phyloP scores from a whole-genome alignment of 2,329 filamentous ascomycete genomes.

The Colletotrichum tamarilloi region DNA sequence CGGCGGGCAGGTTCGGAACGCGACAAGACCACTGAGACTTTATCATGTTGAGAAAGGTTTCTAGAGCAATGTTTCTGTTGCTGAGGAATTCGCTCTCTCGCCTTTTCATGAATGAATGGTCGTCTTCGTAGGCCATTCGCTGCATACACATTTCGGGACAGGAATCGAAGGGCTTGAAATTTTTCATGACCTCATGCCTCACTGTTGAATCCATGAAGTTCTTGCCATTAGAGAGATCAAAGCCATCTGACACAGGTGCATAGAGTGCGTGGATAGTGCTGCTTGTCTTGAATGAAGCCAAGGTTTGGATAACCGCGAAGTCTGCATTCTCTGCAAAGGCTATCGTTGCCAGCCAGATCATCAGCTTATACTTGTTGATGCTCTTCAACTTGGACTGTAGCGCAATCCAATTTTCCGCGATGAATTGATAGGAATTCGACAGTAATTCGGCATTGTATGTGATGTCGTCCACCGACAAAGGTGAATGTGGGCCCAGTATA shows the following conservation, averaged over 20 bases:
- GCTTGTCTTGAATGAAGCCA: slow-evolving; percentile 17
- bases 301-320: slow-evolving; percentile 24
- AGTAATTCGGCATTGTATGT: slow-evolving; percentile 2
- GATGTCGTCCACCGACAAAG: not conserved
- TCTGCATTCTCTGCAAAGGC: slow-evolving; percentile 30
- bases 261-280: not conserved
- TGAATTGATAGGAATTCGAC: not conserved
- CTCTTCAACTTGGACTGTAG: not conserved
- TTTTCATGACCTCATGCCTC: not conserved
- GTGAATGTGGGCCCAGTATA: not conserved
- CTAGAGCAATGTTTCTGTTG: not conserved
- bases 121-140: not conserved
- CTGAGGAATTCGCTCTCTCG: not conserved
- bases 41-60: not conserved
- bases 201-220: not conserved
- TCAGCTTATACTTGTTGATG: slow-evolving; percentile 16
- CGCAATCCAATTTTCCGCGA: not conserved
- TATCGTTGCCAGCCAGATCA: slow-evolving; percentile 39
- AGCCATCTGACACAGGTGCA: not conserved
- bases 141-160: not conserved
- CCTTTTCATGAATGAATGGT: not conserved
- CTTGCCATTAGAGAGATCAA: not conserved
- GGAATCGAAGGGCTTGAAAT: not conserved
- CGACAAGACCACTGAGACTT: not conserved
- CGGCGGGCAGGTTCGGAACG: not conserved